Percentiles rank a stretch among this genome's conserved stretches.
These are phyloP conservation scores for Metschnikowia baotianmanensis DNA, from an alignment of 805 yeast species.

Conservation along the genomic window DNA sequence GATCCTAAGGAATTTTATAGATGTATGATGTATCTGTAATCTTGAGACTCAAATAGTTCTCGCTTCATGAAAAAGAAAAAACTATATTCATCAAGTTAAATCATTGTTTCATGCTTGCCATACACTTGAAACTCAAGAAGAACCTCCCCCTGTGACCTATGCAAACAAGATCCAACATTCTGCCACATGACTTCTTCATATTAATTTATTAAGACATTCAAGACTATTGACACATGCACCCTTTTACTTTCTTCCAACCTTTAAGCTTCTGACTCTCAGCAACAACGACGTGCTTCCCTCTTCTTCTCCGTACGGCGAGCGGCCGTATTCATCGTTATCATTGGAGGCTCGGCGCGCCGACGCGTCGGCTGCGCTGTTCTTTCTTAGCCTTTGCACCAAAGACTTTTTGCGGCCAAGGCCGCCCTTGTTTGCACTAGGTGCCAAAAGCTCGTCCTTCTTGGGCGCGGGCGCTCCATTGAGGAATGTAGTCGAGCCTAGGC, in stretches of 20 bases:
- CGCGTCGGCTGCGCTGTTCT: slow-evolving; percentile 33
- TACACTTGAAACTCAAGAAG: too few relatives aligned
- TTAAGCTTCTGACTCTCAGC: slow-evolving; percentile 85
- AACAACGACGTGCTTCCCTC: slow-evolving; percentile 47
- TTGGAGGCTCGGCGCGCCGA: slow-evolving; percentile 32
- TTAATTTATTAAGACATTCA: too few relatives aligned
- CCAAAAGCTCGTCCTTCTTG: slow-evolving; percentile 35
- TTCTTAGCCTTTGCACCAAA: slow-evolving; percentile 63
- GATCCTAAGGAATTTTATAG: too few relatives aligned
- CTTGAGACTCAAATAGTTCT: too few relatives aligned
- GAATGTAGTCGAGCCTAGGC: slow-evolving; percentile 89
- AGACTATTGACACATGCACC: neutral
- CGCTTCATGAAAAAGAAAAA: too few relatives aligned
- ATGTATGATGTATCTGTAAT: too few relatives aligned
- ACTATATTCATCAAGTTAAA: too few relatives aligned
- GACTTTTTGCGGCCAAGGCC: slow-evolving; percentile 81
- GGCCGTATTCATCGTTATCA: slow-evolving; percentile 21
- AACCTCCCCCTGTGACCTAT: too few relatives aligned
- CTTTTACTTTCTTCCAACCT: slow-evolving; percentile 57
- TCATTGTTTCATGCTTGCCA: too few relatives aligned
- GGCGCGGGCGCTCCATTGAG: slow-evolving; percentile 95
- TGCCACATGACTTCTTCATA: too few relatives aligned
- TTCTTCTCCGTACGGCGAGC: slow-evolving; percentile 18
- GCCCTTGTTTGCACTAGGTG: slow-evolving; percentile 22
- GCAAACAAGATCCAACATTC: too few relatives aligned